Conservation (phyloP, 176 grass and related monocot species). For the Oryza brachyantha region DNA sequence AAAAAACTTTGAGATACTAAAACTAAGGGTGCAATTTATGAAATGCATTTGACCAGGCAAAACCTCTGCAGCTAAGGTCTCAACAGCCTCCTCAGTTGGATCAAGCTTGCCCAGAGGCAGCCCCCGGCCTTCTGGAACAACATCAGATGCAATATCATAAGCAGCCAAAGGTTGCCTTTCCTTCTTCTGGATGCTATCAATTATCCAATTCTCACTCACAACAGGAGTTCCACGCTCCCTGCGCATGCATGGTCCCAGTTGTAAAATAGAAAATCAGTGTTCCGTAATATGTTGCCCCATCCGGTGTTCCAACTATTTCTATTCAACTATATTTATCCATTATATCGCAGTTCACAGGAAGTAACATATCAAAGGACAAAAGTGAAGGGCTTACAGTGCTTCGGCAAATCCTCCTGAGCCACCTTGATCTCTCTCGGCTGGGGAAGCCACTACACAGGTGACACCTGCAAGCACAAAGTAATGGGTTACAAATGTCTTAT, state of each 20-base stretch:
- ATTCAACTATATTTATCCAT: background rate
- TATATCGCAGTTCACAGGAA: background rate
- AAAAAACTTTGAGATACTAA: background rate
- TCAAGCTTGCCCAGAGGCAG: conserved; percentile 58
- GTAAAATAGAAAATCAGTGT: background rate
- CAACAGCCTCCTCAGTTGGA: conserved; percentile 58
- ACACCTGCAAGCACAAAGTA: conserved; percentile 34
- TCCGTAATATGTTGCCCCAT: background rate
- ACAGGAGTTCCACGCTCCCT: conserved; percentile 72
- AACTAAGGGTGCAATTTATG: background rate
- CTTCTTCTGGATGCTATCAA: conserved; percentile 71
- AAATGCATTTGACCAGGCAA: background rate
- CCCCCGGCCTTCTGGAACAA: conserved; percentile 57
- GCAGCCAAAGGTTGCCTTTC: conserved; percentile 56
- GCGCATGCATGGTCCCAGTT: background rate
- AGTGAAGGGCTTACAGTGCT: conserved; percentile 56
- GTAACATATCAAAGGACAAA: background rate
- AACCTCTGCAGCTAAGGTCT: conserved; percentile 71
- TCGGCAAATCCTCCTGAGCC: conserved; percentile 70
- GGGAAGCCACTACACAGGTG: conserved; percentile 67
- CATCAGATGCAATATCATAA: conserved; percentile 78
- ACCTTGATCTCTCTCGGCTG: conserved; percentile 56
- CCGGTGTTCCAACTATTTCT: background rate
- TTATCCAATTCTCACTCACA: conserved; percentile 85
- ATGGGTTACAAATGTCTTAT: background rate